Percentiles rank a stretch among this genome's conserved stretches.
Conservation (phyloP, 495 filamentous ascomycete species). For the Chaetomium tenue region DNA sequence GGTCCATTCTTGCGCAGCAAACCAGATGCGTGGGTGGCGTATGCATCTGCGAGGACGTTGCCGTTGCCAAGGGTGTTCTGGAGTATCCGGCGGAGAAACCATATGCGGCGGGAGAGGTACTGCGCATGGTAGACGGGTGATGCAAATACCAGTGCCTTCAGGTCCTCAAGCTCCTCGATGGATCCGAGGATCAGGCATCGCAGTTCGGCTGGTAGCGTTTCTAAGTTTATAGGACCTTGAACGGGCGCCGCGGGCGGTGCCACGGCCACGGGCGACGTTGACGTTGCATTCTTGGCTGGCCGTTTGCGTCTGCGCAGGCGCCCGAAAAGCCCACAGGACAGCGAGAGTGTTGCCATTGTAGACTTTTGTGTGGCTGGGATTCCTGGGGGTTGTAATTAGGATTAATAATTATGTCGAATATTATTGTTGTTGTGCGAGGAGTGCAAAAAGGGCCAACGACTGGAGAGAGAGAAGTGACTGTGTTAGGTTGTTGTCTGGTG, state of each 20-base stretch:
- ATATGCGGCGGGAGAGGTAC: slow-evolving; percentile 28
- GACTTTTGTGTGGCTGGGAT: neutral
- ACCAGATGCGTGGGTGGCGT: slow-evolving; percentile 14
- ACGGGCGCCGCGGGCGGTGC: neutral
- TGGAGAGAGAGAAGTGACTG: too few relatives aligned
- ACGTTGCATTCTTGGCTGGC: neutral
- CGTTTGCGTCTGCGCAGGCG: neutral
- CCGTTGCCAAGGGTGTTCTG: slow-evolving; percentile 20
- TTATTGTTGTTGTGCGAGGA: too few relatives aligned
- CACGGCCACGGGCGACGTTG: too few relatives aligned
- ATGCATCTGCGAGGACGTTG: slow-evolving; percentile 24
- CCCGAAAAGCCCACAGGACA: neutral
- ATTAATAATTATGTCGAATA: too few relatives aligned
- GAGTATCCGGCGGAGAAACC: slow-evolving; percentile 20
- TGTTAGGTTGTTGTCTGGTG: too few relatives aligned
- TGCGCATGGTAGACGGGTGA: slow-evolving; percentile 37
- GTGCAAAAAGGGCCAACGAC: too few relatives aligned
- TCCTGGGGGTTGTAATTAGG: too few relatives aligned
- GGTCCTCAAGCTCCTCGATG: slow-evolving; percentile 21
- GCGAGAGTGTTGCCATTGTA: neutral
- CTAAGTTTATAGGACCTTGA: neutral
- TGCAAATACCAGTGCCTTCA: slow-evolving; percentile 29
- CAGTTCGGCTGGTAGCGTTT: slow-evolving; percentile 21
- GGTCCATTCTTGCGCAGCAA: neutral
- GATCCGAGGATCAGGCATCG: slow-evolving; percentile 21